These are phyloP conservation scores for Backusella sp. DNA, from an alignment of 192 early-diverging fungal species.

Conservation along the genomic window DNA sequence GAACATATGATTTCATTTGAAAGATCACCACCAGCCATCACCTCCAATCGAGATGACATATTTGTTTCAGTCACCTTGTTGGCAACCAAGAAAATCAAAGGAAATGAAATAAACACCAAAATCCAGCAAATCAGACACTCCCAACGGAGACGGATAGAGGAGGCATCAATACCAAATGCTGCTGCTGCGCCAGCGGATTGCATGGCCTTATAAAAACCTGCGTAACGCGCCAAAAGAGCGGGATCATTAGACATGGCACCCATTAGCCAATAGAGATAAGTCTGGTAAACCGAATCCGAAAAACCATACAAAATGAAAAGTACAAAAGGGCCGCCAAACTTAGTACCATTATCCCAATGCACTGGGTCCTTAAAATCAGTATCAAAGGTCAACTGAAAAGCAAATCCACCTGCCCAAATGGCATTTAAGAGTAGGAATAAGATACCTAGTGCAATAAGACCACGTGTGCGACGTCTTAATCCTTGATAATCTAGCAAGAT, in stretches of 20 bases:
- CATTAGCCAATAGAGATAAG: conserved; percentile 79
- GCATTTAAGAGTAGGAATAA: conserved; percentile 50
- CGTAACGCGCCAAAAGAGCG: conserved; percentile 62
- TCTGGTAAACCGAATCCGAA: conserved; percentile 78
- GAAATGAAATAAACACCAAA: conserved; percentile 46
- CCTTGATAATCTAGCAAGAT: conserved; percentile 59
- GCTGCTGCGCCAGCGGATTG: conserved; percentile 77
- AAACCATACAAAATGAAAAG: conserved; percentile 78
- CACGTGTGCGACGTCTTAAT: conserved; percentile 59
- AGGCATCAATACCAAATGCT: conserved; percentile 71
- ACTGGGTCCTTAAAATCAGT: conserved; percentile 40
- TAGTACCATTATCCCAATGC: conserved; percentile 39
- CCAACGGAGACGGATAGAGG: conserved; percentile 12
- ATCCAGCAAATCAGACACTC: conserved; percentile 50
- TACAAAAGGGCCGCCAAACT: conserved; percentile 59
- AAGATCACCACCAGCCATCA: neutral
- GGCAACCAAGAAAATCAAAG: conserved; percentile 46
- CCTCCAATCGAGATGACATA: neutral
- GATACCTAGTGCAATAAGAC: conserved; percentile 51
- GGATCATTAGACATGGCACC: conserved; percentile 80
- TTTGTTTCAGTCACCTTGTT: conserved; percentile 46
- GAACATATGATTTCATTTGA: neutral
- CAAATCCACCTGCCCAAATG: conserved; percentile 62
- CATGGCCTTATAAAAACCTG: conserved; percentile 86
- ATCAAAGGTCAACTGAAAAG: conserved; percentile 53